phyloP scores from a whole-genome alignment of 2,329 filamentous ascomycete species.

The Fusarium metavorans region DNA sequence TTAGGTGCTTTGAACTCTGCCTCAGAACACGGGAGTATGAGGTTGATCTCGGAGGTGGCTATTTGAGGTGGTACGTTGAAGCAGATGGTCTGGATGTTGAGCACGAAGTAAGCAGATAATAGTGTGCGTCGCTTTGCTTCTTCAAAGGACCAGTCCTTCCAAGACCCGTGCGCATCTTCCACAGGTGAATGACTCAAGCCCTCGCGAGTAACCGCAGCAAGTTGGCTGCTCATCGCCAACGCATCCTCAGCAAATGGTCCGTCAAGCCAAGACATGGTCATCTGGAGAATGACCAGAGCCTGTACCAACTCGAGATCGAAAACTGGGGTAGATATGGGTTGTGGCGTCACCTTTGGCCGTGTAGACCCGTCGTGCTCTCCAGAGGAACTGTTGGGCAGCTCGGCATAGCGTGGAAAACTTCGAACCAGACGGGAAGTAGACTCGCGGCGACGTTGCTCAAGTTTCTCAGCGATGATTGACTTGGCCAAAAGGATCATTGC shows the following conservation, averaged over 20 bases:
- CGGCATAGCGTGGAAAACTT: not conserved
- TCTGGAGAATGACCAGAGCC: not conserved
- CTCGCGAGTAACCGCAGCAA: not conserved
- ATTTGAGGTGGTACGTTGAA: constrained; percentile 71
- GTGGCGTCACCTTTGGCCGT: not conserved
- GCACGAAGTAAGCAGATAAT: constrained; percentile 63
- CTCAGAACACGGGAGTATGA: not conserved
- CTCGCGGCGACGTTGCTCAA: not conserved
- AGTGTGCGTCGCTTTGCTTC: constrained; percentile 32
- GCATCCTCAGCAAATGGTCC: not conserved
- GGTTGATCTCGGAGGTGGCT: constrained; percentile 47
- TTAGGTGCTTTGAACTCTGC: not conserved
- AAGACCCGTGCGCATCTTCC: not conserved
- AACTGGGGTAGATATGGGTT: not conserved
- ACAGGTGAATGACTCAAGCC: not conserved
- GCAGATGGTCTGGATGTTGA: constrained; percentile 71
- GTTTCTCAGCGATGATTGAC: not conserved
- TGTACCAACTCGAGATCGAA: not conserved
- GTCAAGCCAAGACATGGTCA: constrained; percentile 1
- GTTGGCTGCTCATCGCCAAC: not conserved
- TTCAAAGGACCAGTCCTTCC: not conserved
- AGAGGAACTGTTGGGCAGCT: not conserved
- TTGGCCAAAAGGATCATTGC: not conserved
- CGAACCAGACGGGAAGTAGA: not conserved
- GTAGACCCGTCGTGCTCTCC: not conserved